phyloP scores from a whole-genome alignment of 2,329 filamentous ascomycete genomes.

The Hymenoscyphus fraxineus region DNA sequence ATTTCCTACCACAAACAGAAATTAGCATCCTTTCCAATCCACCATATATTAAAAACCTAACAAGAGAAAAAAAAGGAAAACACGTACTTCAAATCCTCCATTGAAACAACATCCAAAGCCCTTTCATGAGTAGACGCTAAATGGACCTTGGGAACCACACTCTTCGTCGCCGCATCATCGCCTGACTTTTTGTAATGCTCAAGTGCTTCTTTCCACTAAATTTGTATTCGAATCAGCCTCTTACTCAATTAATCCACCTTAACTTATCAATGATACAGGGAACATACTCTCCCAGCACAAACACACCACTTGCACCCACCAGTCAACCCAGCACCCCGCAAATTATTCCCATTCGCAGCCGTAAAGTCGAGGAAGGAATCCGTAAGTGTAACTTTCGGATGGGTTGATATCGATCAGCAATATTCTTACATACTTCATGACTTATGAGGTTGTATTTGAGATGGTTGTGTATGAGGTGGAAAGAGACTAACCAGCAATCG shows the following conservation, averaged over 20 bases:
- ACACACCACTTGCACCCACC: conserved; percentile 62
- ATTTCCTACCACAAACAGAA: background rate
- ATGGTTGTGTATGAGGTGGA: background rate
- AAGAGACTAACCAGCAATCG: conserved; percentile 42
- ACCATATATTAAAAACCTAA: background rate
- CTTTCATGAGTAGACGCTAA: conserved; percentile 38
- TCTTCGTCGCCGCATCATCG: conserved; percentile 15
- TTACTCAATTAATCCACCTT: no score
- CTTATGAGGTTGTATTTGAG: background rate
- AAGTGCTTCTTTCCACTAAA: conserved; percentile 54
- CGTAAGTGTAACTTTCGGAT: conserved; percentile 45
- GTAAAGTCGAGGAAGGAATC: conserved; percentile 60
- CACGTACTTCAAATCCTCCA: conserved; percentile 32
- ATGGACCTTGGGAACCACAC: conserved; percentile 34
- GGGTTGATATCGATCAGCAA: background rate
- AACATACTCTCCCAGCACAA: conserved; percentile 40
- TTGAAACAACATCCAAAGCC: conserved; percentile 34
- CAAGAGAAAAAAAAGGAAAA: background rate
- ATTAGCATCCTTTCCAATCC: background rate
- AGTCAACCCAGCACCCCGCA: conserved; percentile 51
- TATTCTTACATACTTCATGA: background rate
- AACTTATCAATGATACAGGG: no score
- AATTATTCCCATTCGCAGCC: conserved; percentile 55
- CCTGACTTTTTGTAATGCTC: conserved; percentile 17
- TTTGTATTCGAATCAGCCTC: no score